These are phyloP conservation scores for Galerina sulciceps DNA, from an alignment of 768 basidiomycete species.

Conservation along the genomic window DNA sequence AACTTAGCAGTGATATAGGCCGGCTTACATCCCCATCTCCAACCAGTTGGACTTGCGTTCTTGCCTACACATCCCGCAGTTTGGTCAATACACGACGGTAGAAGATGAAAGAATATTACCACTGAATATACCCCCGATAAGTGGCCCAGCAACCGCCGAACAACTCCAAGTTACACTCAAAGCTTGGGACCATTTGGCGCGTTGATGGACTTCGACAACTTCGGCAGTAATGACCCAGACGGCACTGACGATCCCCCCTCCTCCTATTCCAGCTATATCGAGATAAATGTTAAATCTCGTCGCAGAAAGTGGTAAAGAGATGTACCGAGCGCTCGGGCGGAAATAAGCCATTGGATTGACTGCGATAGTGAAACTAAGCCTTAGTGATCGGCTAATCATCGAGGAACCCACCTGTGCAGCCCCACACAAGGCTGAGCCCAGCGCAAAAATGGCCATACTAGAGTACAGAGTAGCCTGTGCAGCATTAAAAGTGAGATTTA, in stretches of 20 bases:
- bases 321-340: constrained; percentile 57
- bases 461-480: constrained; percentile 67
- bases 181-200: constrained; percentile 86
- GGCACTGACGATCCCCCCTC: constrained; percentile 82
- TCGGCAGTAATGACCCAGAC: constrained; percentile 90
- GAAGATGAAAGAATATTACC: constrained; percentile 43
- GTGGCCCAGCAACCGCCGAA: constrained; percentile 82
- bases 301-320: constrained; percentile 2
- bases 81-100: constrained; percentile 10
- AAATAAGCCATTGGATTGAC: constrained; percentile 67
- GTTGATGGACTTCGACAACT: constrained; percentile 69
- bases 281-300: constrained; percentile 29
- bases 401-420: constrained; percentile 57
- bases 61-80: constrained; percentile 28
- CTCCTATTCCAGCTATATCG: constrained; percentile 73
- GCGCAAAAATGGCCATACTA: constrained; percentile 75
- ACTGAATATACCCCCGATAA: constrained; percentile 85
- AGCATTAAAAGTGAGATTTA: background rate
- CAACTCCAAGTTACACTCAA: constrained; percentile 87
- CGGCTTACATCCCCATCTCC: constrained; percentile 87
- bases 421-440: constrained; percentile 83
- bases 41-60: constrained; percentile 48
- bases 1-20: constrained; percentile 10
- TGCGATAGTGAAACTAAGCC: constrained; percentile 29
- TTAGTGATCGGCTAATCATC: constrained; percentile 13